Conservation (phyloP, 164 flowering plant genomes). For the Stephania yunnanensis region DNA sequence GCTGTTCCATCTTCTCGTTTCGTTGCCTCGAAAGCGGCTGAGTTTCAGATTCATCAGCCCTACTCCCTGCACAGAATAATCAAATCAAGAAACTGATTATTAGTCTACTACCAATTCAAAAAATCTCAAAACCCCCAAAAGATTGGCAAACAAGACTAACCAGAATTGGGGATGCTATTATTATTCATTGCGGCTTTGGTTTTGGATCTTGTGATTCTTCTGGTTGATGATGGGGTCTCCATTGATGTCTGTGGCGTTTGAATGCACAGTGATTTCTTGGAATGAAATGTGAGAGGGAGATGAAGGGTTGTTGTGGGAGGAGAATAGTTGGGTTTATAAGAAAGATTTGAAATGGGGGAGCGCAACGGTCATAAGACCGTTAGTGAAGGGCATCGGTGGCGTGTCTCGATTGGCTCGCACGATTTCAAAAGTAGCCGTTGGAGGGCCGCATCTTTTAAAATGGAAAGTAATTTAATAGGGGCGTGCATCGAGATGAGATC, state of each 20-base stretch:
- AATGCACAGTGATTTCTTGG: not conserved
- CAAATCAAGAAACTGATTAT: not conserved
- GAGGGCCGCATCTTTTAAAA: not conserved
- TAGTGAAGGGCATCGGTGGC: not conserved
- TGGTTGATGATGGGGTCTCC: conserved; percentile 79
- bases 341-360: not conserved
- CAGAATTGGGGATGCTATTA: conserved; percentile 19
- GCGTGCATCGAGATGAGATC: too few relatives aligned
- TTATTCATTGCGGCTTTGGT: conserved; percentile 21
- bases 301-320: not conserved
- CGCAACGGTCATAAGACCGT: conserved; percentile 28
- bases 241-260: conserved; percentile 18
- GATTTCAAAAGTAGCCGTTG: conserved; percentile 11
- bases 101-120: not conserved
- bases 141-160: conserved; percentile 13
- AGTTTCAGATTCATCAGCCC: conserved; percentile 45
- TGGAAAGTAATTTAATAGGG: not conserved
- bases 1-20: conserved; percentile 28
- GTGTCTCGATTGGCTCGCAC: not conserved
- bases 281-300: not conserved
- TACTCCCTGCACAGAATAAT: conserved; percentile 29
- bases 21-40: conserved; percentile 33
- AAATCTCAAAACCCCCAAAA: not conserved
- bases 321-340: not conserved
- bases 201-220: conserved; percentile 73